Evolutionary conservation across 208 protist genomes (phyloP), one percentile per base, ranked within the genome.

Genomic region (Naegleria lovaniensis): DNA sequence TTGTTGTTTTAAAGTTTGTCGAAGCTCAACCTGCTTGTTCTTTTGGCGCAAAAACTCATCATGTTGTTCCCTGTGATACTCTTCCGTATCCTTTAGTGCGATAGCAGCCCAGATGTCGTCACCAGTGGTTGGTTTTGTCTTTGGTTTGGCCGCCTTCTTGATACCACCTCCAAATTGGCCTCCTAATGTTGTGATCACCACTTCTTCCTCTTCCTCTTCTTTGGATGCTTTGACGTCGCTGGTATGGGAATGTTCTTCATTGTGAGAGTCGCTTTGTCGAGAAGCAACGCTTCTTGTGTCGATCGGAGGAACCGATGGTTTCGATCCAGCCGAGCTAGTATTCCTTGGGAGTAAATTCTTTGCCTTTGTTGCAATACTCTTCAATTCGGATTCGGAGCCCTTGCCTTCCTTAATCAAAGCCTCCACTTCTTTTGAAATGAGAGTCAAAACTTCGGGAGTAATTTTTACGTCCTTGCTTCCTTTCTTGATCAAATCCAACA

Each of bases 81-180:
- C 41, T 29, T 87, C 39, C 40, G 41, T 38, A 5, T 87, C 83
- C 41, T 87, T 87, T 0, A 87, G 9, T 11, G 83, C 41, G 13
- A 87, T 52, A 16, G 83, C 83, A 33, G 83, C 83, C 83, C 83
- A 87, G n/a, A 87, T 38, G 40, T 87, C 83, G 25, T 87, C 83
- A 5, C 83, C 83, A n/a, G 19, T 67, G 4, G 55, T 15, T 67
- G 55, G 55, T 29, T 40, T 33, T 33, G 40, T 5, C 29, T 43
- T 85, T 51, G 83, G 41, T 52, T 38, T 22, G 41, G 4, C 40
- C 1, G 19, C 13, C 19, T 41, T 87, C 29, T 51, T 87, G 41
- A 29, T 7, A 40, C 83, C 39, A 87, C 29, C 41, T 52, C 33
- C 83, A n/a, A 25, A 33, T 87, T 25, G 29, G 5, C 33, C 41